A percentile compares a stretch with the other conserved stretches of the same genome.
phyloP scores from a whole-genome alignment of 2,329 filamentous ascomycete species.

The Cytospora mali region DNA sequence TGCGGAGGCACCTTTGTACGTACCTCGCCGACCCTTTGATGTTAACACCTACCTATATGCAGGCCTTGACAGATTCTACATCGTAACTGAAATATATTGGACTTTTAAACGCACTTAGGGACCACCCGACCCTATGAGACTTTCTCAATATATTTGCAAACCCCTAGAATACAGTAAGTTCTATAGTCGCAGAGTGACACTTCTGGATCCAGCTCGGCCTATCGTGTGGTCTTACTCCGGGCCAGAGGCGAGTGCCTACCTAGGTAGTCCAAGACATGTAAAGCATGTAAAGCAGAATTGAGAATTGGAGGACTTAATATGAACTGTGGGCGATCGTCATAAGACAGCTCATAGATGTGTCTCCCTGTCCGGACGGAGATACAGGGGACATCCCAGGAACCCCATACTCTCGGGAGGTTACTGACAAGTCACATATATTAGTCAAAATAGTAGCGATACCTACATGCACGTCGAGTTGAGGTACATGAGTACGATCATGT shows the following conservation, averaged over 20 bases:
- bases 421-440: conserved; percentile 6
- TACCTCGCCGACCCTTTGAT: too few relatives aligned
- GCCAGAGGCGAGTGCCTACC: too few relatives aligned
- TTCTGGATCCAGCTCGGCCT: neutral
- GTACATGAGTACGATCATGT: neutral
- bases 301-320: too few relatives aligned
- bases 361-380: neutral
- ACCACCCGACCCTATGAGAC: too few relatives aligned
- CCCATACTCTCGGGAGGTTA: conserved; percentile 12
- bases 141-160: too few relatives aligned
- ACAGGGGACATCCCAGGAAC: conserved; percentile 5
- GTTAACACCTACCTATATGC: neutral
- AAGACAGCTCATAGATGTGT: neutral
- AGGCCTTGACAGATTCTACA: neutral
- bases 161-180: too few relatives aligned
- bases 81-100: too few relatives aligned
- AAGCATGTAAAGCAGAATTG: too few relatives aligned
- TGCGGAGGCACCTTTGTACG: neutral
- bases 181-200: too few relatives aligned
- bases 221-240: neutral
- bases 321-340: too few relatives aligned
- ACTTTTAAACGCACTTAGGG: too few relatives aligned
- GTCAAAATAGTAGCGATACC: neutral
- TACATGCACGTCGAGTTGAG: neutral
- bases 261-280: too few relatives aligned